Evolutionary conservation across 371 early-diverging fungal genomes (phyloP).

Genomic region (Apophysomyces variabilis): DNA sequence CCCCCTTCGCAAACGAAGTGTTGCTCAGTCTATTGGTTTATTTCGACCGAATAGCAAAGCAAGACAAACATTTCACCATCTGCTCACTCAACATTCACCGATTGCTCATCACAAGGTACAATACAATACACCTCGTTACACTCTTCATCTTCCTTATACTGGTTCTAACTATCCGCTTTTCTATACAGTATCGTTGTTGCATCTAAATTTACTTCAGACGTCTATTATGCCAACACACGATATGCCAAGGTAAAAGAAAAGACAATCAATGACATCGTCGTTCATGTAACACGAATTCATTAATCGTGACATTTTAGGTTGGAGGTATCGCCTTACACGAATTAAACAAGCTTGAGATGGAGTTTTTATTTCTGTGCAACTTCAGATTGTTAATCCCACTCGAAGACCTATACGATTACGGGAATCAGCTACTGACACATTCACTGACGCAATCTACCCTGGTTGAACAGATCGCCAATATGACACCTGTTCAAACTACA

Average conservation of each 20-base stretch:
- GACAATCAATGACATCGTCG: not conserved
- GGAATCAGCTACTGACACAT: conserved; percentile 50
- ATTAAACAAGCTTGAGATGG: conserved; percentile 84
- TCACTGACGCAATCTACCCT: conserved; percentile 14
- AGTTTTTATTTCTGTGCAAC: conserved; percentile 77
- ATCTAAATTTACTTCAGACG: conserved; percentile 79
- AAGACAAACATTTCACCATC: conserved; percentile 51
- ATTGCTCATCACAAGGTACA: conserved; percentile 64
- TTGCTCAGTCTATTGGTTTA: conserved; percentile 80
- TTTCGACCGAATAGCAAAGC: conserved; percentile 73
- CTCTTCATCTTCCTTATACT: not conserved
- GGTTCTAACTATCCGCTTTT: not conserved
- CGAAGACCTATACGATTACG: conserved; percentile 69
- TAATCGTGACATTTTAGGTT: not conserved
- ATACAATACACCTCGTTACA: not conserved
- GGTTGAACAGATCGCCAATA: conserved; percentile 1
- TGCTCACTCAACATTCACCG: conserved; percentile 81
- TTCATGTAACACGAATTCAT: conserved; percentile 38
- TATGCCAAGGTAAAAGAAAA: conserved; percentile 59
- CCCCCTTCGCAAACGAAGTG: conserved; percentile 72
- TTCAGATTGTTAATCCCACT: conserved; percentile 72
- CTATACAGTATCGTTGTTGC: conserved; percentile 65
- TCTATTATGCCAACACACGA: conserved; percentile 77
- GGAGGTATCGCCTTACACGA: conserved; percentile 83
- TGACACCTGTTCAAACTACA: not conserved